These are phyloP conservation scores for Phanerodontia chrysosporium DNA, from an alignment of 768 basidiomycete species.

Conservation along the genomic window DNA sequence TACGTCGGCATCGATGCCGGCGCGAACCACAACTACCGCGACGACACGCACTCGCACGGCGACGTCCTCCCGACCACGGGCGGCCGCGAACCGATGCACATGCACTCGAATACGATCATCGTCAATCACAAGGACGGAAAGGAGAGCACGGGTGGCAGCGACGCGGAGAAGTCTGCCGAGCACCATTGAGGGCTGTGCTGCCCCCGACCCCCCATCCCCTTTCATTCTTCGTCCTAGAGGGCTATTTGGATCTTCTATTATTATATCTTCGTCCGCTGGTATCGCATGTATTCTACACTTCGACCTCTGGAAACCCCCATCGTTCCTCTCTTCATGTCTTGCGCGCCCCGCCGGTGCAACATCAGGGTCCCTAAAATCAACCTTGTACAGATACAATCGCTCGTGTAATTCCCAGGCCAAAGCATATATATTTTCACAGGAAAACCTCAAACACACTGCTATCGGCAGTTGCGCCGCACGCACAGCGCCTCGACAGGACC, in stretches of 20 bases:
- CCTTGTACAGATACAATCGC: too few relatives aligned
- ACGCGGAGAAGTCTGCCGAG: background rate
- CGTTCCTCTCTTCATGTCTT: too few relatives aligned
- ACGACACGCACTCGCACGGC: constrained; percentile 30
- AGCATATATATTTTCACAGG: too few relatives aligned
- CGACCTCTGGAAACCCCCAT: too few relatives aligned
- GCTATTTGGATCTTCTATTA: background rate
- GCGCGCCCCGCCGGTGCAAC: too few relatives aligned
- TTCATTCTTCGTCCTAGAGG: background rate
- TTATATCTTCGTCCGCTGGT: too few relatives aligned
- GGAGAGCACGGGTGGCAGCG: constrained; percentile 3
- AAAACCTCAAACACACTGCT: too few relatives aligned
- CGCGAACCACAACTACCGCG: constrained; percentile 20
- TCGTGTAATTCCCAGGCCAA: too few relatives aligned
- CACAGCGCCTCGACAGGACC: too few relatives aligned
- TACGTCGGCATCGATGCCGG: constrained; percentile 39
- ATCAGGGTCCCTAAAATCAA: too few relatives aligned
- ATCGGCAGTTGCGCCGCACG: too few relatives aligned
- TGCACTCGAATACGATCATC: constrained; percentile 9
- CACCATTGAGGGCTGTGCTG: background rate
- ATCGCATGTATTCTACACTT: too few relatives aligned
- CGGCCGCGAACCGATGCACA: constrained; percentile 33
- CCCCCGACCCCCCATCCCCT: background rate
- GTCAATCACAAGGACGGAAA: constrained; percentile 5
- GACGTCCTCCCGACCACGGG: constrained; percentile 25